Evolutionary conservation across 2,329 filamentous ascomycete species (phyloP), one percentile per base, ranked within the genome.

Genomic region (Diaporthe aspalathi): DNA sequence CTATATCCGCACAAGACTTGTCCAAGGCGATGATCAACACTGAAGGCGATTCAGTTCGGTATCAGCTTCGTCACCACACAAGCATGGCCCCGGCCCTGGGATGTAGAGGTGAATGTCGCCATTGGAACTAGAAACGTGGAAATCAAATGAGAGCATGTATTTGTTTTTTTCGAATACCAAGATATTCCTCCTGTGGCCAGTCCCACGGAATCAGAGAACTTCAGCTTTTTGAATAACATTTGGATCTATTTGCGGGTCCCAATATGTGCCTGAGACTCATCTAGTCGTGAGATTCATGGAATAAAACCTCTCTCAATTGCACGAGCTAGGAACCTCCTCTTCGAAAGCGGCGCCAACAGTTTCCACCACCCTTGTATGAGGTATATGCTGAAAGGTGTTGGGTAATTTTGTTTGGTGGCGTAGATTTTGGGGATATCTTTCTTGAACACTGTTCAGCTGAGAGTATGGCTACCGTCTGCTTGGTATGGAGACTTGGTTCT

Each of bases 401-500:
- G 56, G 35, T 45, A 38, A 60, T 60, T 29, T 45, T 6, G 35
- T 27, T 60, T 38, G 56, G 38, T 45, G 43, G 56, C 22, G 27
- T 60, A 43, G 29, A 60, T 27, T 60, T 22, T 60, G 56, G 38
- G 38, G 22, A 60, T 43, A 32, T n/a, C n/a, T n/a, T n/a, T n/a
- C n/a, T n/a, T n/a, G n/a, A n/a, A n/a, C n/a, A n/a, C n/a, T n/a
- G n/a, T n/a, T n/a, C n/a, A n/a, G n/a, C n/a, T n/a, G n/a, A n/a
- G n/a, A n/a, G n/a, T n/a, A n/a, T n/a, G n/a, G 8, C 32, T 32
- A 32, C 32, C 8, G 5, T 32, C 32, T 32, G 32, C 32, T 32
- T 32, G 32, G 5, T 8, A 32, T 5, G 32, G 8, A 8, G 8
- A 5, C 32, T 32, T 32, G 32, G 32, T 32, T 32, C 5, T 32